phyloP scores from a whole-genome alignment of 805 yeast genomes.

The Saturnispora quitensis region DNA sequence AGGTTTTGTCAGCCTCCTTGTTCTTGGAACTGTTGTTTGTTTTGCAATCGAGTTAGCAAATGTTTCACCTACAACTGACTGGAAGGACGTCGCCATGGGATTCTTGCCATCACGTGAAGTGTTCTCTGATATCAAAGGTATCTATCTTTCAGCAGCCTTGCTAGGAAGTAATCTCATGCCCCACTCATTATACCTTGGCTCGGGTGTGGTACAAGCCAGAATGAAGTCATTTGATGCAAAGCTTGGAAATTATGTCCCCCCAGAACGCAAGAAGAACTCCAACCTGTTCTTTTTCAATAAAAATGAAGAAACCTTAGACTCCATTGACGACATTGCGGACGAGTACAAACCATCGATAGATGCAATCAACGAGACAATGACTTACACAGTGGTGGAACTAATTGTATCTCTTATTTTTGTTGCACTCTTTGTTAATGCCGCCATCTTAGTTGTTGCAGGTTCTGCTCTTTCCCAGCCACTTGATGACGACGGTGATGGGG shows the following conservation, averaged over 20 bases:
- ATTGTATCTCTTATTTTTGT: conserved; percentile 75
- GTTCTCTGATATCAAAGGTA: conserved; percentile 50
- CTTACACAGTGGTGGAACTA: conserved; percentile 73
- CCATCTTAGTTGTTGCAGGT: conserved; percentile 86
- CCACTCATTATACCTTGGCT: conserved; percentile 79
- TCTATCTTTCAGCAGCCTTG: conserved; percentile 74
- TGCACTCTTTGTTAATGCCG: conserved; percentile 87
- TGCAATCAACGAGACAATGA: conserved; percentile 73
- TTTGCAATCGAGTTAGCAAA: conserved; percentile 70
- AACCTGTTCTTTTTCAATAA: conserved; percentile 17
- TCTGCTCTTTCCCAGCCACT: conserved; percentile 51
- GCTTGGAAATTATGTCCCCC: conserved; percentile 47
- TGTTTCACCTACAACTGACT: conserved; percentile 46
- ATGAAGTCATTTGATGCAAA: conserved; percentile 68
- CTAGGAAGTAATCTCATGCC: conserved; percentile 96
- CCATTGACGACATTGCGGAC: conserved; percentile 29
- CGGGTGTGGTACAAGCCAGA: conserved; percentile 82
- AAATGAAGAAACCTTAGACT: conserved; percentile 20
- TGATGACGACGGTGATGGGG: conserved; percentile 41
- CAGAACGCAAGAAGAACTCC: conserved; percentile 16
- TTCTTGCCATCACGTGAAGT: conserved; percentile 45
- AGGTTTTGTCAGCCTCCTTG: conserved; percentile 66
- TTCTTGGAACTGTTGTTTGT: conserved; percentile 75
- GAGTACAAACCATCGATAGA: conserved; percentile 62
- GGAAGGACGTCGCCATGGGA: conserved; percentile 58